Evolutionary conservation across 1,284 basidiomycete genomes (phyloP).

Genomic region (Ustilago xerochloae): DNA sequence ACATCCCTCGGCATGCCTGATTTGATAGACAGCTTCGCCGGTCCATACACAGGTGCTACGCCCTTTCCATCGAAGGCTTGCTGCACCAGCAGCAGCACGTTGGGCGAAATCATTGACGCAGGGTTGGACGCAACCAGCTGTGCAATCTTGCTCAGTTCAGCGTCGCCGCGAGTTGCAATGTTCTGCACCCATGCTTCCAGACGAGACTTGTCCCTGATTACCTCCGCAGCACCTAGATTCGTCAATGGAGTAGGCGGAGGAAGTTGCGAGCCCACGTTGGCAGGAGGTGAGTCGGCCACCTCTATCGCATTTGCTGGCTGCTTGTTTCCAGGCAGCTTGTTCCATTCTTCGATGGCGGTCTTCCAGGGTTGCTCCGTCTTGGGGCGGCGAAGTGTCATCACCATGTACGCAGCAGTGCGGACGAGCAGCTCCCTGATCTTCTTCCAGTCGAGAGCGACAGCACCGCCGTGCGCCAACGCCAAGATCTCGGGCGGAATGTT

Average conservation of each 20-base stretch:
- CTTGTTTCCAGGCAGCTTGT: constrained; percentile 2
- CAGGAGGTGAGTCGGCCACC: constrained; percentile 17
- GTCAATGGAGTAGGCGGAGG: constrained; percentile 9
- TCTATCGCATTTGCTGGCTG: constrained; percentile 12
- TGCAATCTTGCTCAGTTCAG: constrained; percentile 30
- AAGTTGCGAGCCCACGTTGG: not conserved
- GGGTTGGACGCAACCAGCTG: constrained; percentile 24
- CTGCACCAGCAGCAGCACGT: constrained; percentile 27
- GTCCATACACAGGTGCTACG: constrained; percentile 4
- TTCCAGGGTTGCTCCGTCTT: constrained; percentile 34
- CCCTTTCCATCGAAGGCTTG: constrained; percentile 19
- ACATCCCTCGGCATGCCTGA: constrained; percentile 9
- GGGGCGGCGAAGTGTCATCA: constrained; percentile 24
- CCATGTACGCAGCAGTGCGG: constrained; percentile 42
- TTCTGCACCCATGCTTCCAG: constrained; percentile 16
- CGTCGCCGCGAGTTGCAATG: constrained; percentile 11
- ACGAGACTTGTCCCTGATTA: constrained; percentile 3
- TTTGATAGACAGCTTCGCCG: constrained; percentile 25
- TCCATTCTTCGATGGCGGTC: constrained; percentile 25
- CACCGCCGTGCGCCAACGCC: constrained; percentile 37
- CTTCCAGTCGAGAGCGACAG: constrained; percentile 30
- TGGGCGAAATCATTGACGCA: constrained; percentile 18
- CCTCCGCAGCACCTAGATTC: constrained; percentile 5
- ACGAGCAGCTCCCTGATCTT: constrained; percentile 33
- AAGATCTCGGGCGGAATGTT: constrained; percentile 33